A percentile compares a stretch with the other conserved stretches of the same genome.
phyloP scores from a whole-genome alignment of 2,329 filamentous ascomycete species.

The Colletotrichum scovillei region DNA sequence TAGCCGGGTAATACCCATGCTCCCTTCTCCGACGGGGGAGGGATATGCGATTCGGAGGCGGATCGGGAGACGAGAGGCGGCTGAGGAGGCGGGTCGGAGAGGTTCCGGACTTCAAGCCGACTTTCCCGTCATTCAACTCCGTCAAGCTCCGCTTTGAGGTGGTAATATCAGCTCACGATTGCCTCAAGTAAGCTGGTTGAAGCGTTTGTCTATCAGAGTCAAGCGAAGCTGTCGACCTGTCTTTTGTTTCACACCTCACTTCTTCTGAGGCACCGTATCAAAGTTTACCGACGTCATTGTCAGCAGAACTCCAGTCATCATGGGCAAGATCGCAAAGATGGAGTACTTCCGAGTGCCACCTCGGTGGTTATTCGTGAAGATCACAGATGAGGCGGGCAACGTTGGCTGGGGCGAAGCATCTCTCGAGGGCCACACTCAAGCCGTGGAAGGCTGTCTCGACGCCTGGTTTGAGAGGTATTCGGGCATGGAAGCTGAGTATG shows the following conservation, averaged over 20 bases:
- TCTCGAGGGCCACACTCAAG: constrained; percentile 78
- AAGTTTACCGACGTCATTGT: not conserved
- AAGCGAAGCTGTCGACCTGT: not conserved
- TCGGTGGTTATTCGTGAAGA: constrained; percentile 82
- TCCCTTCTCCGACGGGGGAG: constrained; percentile 12
- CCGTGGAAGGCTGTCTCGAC: constrained; percentile 79
- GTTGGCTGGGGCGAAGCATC: constrained; percentile 81
- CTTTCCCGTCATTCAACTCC: constrained; percentile 9
- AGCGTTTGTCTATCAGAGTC: no score
- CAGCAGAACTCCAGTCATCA: constrained; percentile 41
- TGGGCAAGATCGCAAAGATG: constrained; percentile 73
- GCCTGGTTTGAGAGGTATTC: constrained; percentile 71
- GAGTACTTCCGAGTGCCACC: constrained; percentile 82
- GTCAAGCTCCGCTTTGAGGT: constrained; percentile 20
- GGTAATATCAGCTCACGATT: constrained; percentile 26
- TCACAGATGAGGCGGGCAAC: constrained; percentile 73
- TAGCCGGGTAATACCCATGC: constrained; percentile 5
- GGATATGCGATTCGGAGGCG: constrained; percentile 13
- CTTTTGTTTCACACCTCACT: not conserved
- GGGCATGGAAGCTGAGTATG: constrained; percentile 77
- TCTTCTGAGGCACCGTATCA: not conserved
- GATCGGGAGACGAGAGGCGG: constrained; percentile 2
- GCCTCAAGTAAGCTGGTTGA: constrained; percentile 3
- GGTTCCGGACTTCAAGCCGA: constrained; percentile 27
- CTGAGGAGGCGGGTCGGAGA: constrained; percentile 18